These are phyloP conservation scores for Talaromyces wortmannii DNA, from an alignment of 495 filamentous ascomycete genomes.

Conservation along the genomic window DNA sequence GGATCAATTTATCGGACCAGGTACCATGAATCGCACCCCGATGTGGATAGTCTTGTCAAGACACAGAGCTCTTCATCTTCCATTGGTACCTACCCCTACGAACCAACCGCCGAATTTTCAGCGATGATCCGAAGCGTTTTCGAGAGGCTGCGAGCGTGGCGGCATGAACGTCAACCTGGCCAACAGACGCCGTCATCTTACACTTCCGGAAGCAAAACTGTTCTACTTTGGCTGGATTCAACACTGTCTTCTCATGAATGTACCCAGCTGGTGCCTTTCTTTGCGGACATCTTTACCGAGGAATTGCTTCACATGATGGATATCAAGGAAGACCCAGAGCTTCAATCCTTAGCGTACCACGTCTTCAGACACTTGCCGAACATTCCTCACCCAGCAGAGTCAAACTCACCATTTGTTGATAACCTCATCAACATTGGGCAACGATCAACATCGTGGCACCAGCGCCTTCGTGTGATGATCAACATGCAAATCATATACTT, in stretches of 20 bases:
- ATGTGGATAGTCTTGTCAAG: slow-evolving; percentile 67
- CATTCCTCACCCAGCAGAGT: slow-evolving; percentile 82
- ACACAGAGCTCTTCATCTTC: slow-evolving; percentile 72
- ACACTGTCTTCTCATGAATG: slow-evolving; percentile 90
- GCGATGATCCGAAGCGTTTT: slow-evolving; percentile 72
- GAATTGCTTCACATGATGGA: slow-evolving; percentile 99
- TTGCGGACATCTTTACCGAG: slow-evolving; percentile 80
- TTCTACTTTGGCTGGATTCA: slow-evolving; percentile 89
- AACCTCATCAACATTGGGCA: slow-evolving; percentile 85
- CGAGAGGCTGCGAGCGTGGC: slow-evolving; percentile 76
- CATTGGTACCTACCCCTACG: slow-evolving; percentile 79
- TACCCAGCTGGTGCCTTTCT: slow-evolving; percentile 84
- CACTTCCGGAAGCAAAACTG: slow-evolving; percentile 93
- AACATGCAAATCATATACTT: slow-evolving; percentile 99
- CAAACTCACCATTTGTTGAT: slow-evolving; percentile 75
- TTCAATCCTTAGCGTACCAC: slow-evolving; percentile 91
- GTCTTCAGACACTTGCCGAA: slow-evolving; percentile 97
- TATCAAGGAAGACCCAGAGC: slow-evolving; percentile 94
- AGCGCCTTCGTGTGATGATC: slow-evolving; percentile 91
- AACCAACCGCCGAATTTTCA: slow-evolving; percentile 66
- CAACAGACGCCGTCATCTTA: slow-evolving; percentile 92
- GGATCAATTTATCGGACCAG: slow-evolving; percentile 80
- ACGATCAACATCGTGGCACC: slow-evolving; percentile 87
- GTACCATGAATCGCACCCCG: slow-evolving; percentile 86
- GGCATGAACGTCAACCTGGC: slow-evolving; percentile 74